Evolutionary conservation across 1,284 basidiomycete species (phyloP), one percentile per base, ranked within the genome.

Genomic region (Thelephora terrestris): DNA sequence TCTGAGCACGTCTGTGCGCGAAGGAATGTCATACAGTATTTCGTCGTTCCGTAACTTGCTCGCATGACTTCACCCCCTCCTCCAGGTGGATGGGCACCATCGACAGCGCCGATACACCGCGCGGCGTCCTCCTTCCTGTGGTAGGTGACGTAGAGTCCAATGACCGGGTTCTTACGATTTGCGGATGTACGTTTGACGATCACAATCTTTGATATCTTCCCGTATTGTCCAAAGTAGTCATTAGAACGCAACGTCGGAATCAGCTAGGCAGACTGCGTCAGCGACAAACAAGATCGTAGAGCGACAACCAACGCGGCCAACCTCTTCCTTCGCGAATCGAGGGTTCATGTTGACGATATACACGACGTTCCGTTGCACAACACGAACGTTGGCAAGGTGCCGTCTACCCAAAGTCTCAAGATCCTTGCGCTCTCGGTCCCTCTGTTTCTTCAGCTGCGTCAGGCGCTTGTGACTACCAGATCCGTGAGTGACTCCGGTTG

Each of bases 191-290:
- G 85, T 66, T 98, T 96, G 49, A 91, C 86, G 43, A 99, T 80
- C 47, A 97, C 75, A 51, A 99, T 91, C 70, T 97, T 97, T 43
- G 88, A 84, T 57, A 99, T 97, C 70, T 95, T 96, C 55, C 96
- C 96, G 66, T 98, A 99, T 64, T 97, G 93, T 5, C 96, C 96
- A 66, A 99, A 99, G 67, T 96, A 97, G 57, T 99, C 96, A 60
- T 86, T 87, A 12, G 92, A 94, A 46, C 94, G 90, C 39, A 99
- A 71, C 10, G 93, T 92, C 2, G 93, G 86, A 54, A 98, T 91
- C 43, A 96, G 82, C 91, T 97, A 55, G n/a, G 27, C 32, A 29
- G 36, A 34, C 35, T 18, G 5, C 6, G 55, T 50, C 40, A 50
- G 47, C 54, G 45, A 53, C 53, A 50, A 54, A 48, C 25, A 14